A percentile compares a stretch with the other conserved stretches of the same genome.
Evolutionary conservation across 2,329 filamentous ascomycete genomes (phyloP).

Genomic region (Fusarium piperis): DNA sequence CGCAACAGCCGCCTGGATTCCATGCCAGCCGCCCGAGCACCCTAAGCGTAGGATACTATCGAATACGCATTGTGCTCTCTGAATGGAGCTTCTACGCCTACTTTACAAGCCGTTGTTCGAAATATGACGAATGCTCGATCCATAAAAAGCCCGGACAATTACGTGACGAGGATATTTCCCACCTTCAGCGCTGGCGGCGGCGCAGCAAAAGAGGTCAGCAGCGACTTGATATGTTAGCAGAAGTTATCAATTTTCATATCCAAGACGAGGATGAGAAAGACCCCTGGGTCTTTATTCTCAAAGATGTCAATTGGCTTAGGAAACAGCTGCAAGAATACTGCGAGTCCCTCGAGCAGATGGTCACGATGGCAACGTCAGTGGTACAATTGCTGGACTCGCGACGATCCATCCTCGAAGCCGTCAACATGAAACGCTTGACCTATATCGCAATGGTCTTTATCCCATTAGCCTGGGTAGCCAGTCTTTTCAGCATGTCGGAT

Average conservation of each 20-base stretch:
- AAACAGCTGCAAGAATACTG: neutral
- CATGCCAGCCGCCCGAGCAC: neutral
- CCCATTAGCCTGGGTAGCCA: neutral
- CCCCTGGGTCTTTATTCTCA: accelerated
- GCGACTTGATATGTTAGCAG: accelerated
- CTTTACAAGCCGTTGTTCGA: neutral
- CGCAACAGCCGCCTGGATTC: neutral
- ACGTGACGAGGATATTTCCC: neutral
- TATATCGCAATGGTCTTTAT: neutral
- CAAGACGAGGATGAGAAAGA: accelerated
- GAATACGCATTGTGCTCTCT: accelerated
- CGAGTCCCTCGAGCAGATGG: neutral
- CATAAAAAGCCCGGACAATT: neutral
- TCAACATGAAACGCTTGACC: neutral
- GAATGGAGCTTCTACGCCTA: neutral
- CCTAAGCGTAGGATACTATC: neutral
- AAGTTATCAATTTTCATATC: accelerated
- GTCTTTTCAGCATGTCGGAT: neutral
- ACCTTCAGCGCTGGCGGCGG: neutral
- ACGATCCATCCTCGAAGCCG: accelerated
- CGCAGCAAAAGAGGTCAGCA: neutral
- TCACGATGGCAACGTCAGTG: neutral
- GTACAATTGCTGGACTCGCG: neutral
- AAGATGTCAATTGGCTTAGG: accelerated
- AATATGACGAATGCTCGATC: neutral